Evolutionary conservation across 73 alveolate species (phyloP).

Genomic region (Paramecium sonneborni): DNA sequence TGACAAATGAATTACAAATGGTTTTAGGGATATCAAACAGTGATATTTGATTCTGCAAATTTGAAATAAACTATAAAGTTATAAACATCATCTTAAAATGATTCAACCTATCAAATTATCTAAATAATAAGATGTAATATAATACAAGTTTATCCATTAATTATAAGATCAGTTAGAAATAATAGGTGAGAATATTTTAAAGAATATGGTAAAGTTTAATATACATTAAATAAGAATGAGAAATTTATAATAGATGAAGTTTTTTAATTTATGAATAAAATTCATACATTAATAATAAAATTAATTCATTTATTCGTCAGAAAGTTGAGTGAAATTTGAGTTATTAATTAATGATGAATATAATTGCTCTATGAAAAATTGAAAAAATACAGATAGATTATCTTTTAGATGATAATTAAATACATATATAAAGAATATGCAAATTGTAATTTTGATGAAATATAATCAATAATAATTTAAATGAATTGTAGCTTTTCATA

Average conservation of each 20-base stretch:
- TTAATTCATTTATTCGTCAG: not conserved
- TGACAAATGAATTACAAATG: not conserved
- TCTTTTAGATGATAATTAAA: not conserved
- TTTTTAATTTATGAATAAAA: not conserved
- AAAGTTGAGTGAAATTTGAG: not conserved
- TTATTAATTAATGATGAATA: too few relatives aligned
- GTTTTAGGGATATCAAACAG: not conserved
- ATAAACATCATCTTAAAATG: not conserved
- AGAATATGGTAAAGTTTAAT: not conserved
- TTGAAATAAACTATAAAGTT: not conserved
- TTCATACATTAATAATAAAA: not conserved
- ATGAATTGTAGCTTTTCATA: not conserved
- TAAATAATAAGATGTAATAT: not conserved
- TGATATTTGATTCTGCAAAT: not conserved
- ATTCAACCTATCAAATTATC: not conserved
- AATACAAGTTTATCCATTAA: not conserved
- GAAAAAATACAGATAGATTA: too few relatives aligned
- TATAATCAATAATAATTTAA: not conserved
- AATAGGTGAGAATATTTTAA: not conserved
- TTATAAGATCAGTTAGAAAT: not conserved
- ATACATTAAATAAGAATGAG: not conserved
- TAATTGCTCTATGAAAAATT: too few relatives aligned
- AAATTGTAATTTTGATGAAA: not conserved
- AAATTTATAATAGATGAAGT: slow-evolving; percentile 9
- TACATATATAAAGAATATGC: not conserved